Base-by-base conservation (phyloP, 2,329 filamentous ascomycete species). In the Colletotrichum tabaci region DNA sequence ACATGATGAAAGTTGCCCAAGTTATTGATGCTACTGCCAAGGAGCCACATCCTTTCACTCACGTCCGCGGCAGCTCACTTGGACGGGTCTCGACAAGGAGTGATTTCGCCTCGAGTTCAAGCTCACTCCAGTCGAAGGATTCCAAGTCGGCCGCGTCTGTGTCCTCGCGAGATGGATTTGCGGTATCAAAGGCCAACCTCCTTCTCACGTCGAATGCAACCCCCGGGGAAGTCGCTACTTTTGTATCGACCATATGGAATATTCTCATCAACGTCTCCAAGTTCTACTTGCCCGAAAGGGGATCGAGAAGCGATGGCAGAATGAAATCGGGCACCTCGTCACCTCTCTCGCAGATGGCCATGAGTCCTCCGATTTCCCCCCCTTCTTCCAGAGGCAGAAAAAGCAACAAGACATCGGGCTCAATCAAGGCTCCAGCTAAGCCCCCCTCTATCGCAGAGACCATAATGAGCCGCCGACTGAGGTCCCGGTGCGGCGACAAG, bases 1-100 rank as follows among this genome's bases (percentile, higher is more conserved):
- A 89, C 44, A 76, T 89, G 26, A 82, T 92, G 79, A 90, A 89
- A 76, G 84, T 92, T 7, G 88, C 87, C 3, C 88, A 88, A 13
- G 86, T 92, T 46, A 77, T 91, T 12, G 82, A 87, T 70, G 77
- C 85, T 12, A 81, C 82, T 18, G 81, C 80, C 71, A 79, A 79
- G 30, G 80, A 83, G 9, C 74, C 78, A 6, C 74, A 79, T 2
- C 81, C 81, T 0, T 84, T 84, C 67, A 83, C 78, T 2, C 81
- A 84, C 50, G 75, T 84, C n/a, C 79, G 82, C 4, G 82, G 82
- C 0, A 76, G 74, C 21, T 80, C 78, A 7, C 77, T 81, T 46
- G 77, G 73, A 18, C 76, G 73, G 38, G 74, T 77, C 46, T 74
- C 78, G 2, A 56, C 53, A 12, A 63, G 57, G 21, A 63, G 58